Conservation (phyloP, 2,329 filamentous ascomycete genomes). For the Nectriaceae sp. region DNA sequence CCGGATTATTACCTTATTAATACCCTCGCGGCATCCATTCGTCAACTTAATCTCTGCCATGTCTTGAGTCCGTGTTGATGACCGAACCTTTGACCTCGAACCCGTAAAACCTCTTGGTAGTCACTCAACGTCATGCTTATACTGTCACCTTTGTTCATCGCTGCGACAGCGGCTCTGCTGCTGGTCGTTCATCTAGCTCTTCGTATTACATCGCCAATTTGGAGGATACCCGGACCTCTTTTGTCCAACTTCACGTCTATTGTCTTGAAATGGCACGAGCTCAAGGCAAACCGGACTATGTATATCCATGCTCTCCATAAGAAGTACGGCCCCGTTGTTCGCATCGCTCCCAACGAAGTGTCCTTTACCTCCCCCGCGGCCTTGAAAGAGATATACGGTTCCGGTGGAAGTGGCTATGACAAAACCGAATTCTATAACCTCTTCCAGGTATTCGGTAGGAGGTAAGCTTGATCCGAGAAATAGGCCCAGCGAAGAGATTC, state of each 20-base stretch:
- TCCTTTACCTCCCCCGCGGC: constrained; percentile 58
- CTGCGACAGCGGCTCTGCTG: constrained; percentile 21
- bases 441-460: constrained; percentile 58
- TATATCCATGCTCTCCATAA: constrained; percentile 59
- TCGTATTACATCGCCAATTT: constrained; percentile 35
- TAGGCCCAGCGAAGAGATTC: not conserved
- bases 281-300: constrained; percentile 51
- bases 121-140: constrained; percentile 26
- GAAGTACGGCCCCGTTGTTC: constrained; percentile 58
- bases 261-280: constrained; percentile 57
- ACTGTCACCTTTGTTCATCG: constrained; percentile 30
- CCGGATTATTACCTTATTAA: not conserved
- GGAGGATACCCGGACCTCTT: constrained; percentile 50
- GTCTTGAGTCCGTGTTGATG: not conserved
- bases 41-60: not conserved
- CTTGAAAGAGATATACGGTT: constrained; percentile 64
- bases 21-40: not conserved
- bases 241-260: constrained; percentile 52
- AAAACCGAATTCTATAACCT: constrained; percentile 66
- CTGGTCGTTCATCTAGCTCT: constrained; percentile 29
- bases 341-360: constrained; percentile 59
- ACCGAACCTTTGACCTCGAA: not conserved
- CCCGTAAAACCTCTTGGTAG: no score
- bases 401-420: constrained; percentile 63
- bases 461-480: constrained; percentile 38